A percentile compares a stretch with the other conserved stretches of the same genome.
Evolutionary conservation across 2,329 filamentous ascomycete species (phyloP).

Genomic region (Cytospora mali): DNA sequence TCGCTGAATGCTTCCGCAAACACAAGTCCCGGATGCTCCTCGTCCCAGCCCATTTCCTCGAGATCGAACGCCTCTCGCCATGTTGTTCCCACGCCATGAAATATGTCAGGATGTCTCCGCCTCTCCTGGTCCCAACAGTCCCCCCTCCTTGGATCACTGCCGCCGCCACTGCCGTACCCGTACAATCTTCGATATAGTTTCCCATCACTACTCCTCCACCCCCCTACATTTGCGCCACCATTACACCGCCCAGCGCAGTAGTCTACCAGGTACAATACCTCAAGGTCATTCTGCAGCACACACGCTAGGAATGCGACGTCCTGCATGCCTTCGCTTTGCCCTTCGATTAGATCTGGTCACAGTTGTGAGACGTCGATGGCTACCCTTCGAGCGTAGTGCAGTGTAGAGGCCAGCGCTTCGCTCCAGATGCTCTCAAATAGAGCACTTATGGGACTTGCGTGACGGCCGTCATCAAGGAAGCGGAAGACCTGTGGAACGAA

Average conservation of each 20-base stretch:
- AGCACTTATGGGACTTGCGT: conserved; percentile 17
- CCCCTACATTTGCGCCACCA: neutral
- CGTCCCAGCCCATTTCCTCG: conserved; percentile 37
- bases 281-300: conserved; percentile 28
- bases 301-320: conserved; percentile 28
- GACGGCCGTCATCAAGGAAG: neutral
- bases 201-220: conserved; percentile 29
- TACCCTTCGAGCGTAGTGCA: conserved; percentile 26
- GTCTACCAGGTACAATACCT: conserved; percentile 29
- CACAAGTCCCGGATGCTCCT: conserved; percentile 35
- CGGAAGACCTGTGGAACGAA: conserved; percentile 8
- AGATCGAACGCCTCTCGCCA: conserved; percentile 40
- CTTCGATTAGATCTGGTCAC: conserved; percentile 15
- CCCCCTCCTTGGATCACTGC: conserved; percentile 19
- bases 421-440: conserved; percentile 27
- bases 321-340: conserved; percentile 18
- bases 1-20: conserved; percentile 37
- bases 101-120: conserved; percentile 34
- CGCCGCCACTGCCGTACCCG: neutral
- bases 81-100: conserved; percentile 36
- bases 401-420: conserved; percentile 15
- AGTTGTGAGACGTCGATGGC: conserved; percentile 28
- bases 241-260: conserved; percentile 19
- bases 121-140: conserved; percentile 25
- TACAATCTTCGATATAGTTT: conserved; percentile 32